Evolutionary conservation across 129 eudicot genomes (phyloP).

Genomic region (Oenanthe sinensis): DNA sequence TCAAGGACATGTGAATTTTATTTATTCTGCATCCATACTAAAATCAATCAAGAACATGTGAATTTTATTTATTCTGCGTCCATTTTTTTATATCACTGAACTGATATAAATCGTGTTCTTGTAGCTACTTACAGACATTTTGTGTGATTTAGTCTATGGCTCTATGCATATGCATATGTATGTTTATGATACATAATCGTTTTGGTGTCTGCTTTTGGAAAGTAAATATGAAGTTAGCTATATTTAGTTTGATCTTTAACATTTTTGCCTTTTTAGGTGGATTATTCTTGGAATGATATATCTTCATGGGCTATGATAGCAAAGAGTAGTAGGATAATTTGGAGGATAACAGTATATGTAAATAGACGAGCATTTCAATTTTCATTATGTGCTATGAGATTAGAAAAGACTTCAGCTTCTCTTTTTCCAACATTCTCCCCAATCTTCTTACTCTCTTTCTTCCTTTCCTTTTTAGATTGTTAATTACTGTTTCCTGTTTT

Average conservation of each 20-base stretch:
- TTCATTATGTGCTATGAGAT: not conserved
- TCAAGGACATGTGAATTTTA: too few species aligned
- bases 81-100: not conserved
- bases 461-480: not conserved
- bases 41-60: too few species aligned
- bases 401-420: not conserved
- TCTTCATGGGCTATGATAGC: not conserved
- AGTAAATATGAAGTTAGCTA: not conserved
- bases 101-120: not conserved
- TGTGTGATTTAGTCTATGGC: not conserved
- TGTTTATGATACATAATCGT: not conserved
- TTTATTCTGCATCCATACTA: not conserved
- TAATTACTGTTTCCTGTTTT: not conserved
- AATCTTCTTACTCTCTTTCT: not conserved
- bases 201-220: not conserved
- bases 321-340: not conserved
- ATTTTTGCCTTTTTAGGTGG: not conserved
- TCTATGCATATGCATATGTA: too few species aligned
- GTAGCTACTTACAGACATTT: not conserved
- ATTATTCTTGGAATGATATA: not conserved
- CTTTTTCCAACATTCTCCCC: not conserved
- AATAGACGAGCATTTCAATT: not conserved
- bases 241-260: not conserved
- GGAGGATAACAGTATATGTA: not conserved
- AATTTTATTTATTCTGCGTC: not conserved